A percentile compares a stretch with the other conserved stretches of the same genome.
phyloP scores from a whole-genome alignment of 2,329 filamentous ascomycete genomes.

The Diaporthe capsici region DNA sequence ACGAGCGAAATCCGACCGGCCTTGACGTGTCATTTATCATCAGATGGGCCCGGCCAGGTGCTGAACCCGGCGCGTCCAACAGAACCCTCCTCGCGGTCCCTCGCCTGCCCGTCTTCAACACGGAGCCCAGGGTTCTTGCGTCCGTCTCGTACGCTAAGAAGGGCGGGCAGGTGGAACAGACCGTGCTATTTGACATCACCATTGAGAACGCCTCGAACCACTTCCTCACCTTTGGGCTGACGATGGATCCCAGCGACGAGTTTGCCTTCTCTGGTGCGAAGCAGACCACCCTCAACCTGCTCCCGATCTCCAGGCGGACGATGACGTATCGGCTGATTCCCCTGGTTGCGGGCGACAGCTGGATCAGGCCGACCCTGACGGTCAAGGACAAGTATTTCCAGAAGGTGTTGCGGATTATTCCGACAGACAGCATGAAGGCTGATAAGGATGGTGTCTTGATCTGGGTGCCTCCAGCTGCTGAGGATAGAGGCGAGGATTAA shows the following conservation, averaged over 20 bases:
- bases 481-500: constrained; percentile 39
- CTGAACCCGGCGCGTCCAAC: constrained; percentile 59
- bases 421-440: constrained; percentile 79
- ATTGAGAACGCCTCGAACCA: constrained; percentile 96
- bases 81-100: constrained; percentile 82
- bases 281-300: constrained; percentile 81
- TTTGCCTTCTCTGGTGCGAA: constrained; percentile 96
- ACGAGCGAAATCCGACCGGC: constrained; percentile 82
- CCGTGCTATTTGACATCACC: constrained; percentile 69
- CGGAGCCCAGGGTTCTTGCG: constrained; percentile 87
- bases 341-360: constrained; percentile 69
- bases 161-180: constrained; percentile 47
- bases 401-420: constrained; percentile 85
- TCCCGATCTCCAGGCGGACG: constrained; percentile 83
- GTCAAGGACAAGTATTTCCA: constrained; percentile 95
- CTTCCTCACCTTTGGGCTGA: constrained; percentile 92
- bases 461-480: constrained; percentile 66
- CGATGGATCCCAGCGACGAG: constrained; percentile 91
- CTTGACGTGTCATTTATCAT: constrained; percentile 83
- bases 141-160: constrained; percentile 62
- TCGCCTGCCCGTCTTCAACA: constrained; percentile 82
- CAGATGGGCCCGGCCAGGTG: constrained; percentile 76
- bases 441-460: constrained; percentile 75
- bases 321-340: constrained; percentile 84
- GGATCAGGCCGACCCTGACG: constrained; percentile 79